phyloP scores from a whole-genome alignment of 257 asterid genomes.

The Scutellaria baicalensis region DNA sequence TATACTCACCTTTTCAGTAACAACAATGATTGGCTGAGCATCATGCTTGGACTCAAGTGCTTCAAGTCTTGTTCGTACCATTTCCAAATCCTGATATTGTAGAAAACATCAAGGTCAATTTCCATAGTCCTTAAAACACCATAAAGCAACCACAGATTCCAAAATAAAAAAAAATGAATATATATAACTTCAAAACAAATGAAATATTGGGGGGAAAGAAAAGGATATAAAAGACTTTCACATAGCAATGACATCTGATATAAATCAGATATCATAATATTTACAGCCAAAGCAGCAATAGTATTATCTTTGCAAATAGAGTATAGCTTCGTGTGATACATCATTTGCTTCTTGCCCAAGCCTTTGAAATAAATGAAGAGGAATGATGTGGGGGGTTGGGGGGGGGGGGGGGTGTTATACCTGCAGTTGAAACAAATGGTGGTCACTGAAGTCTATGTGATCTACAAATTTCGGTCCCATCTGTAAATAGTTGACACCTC shows the following conservation, averaged over 20 bases:
- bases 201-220: not conserved
- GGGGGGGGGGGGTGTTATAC: slow-evolving; percentile 20
- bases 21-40: slow-evolving; percentile 50
- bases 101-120: slow-evolving; percentile 9
- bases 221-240: not conserved
- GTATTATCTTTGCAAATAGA: not conserved
- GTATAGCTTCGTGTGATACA: not conserved
- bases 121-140: not conserved
- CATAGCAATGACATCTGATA: not conserved
- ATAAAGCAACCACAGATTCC: not conserved
- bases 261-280: not conserved
- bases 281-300: not conserved
- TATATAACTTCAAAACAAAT: not conserved
- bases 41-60: slow-evolving; percentile 50
- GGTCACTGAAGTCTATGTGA: slow-evolving; percentile 82
- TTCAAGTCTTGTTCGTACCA: slow-evolving; percentile 47
- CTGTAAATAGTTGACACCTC: slow-evolving; percentile 37
- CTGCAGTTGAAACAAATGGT: slow-evolving; percentile 57
- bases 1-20: slow-evolving; percentile 77
- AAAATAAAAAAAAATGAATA: not conserved
- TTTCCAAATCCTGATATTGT: slow-evolving; percentile 49
- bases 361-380: not conserved
- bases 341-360: not conserved
- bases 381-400: not conserved
- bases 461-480: slow-evolving; percentile 73